Conservation (phyloP, 768 basidiomycete genomes). For the Kwoniella europaea region DNA sequence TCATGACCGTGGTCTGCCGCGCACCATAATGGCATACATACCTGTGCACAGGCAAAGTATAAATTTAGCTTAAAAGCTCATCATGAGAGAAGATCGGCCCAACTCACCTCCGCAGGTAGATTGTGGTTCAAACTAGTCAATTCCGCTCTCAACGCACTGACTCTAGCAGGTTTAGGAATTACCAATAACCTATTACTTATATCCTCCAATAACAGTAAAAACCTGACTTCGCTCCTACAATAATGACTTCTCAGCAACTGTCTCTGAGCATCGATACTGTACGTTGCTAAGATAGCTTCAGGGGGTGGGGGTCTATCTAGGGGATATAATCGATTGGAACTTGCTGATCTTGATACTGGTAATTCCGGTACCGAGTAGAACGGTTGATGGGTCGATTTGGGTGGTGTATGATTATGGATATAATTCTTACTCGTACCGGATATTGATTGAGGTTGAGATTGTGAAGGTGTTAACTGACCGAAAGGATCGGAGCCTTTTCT, state of each 20-base stretch:
- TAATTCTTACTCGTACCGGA: conserved; percentile 9
- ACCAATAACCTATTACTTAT: conserved; percentile 90
- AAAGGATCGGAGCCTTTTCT: conserved; percentile 48
- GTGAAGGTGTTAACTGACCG: conserved; percentile 20
- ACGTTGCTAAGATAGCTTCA: conserved; percentile 68
- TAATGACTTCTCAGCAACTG: conserved; percentile 83
- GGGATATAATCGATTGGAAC: conserved; percentile 32
- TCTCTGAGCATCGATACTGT: conserved; percentile 70
- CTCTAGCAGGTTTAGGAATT: conserved; percentile 88
- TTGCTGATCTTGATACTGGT: conserved; percentile 26
- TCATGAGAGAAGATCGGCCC: too few species aligned
- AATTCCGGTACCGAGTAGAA: conserved; percentile 54
- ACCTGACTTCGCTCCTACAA: conserved; percentile 88
- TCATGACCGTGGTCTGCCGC: conserved; percentile 59
- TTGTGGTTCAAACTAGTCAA: conserved; percentile 93
- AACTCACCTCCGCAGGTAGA: conserved; percentile 85
- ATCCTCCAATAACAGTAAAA: conserved; percentile 83
- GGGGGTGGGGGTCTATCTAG: conserved; percentile 47
- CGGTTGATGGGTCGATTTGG: conserved; percentile 35
- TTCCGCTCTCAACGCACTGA: conserved; percentile 95
- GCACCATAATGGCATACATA: conserved; percentile 61
- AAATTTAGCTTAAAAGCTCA: too few species aligned
- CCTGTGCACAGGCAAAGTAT: conserved; percentile 27
- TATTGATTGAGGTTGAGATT: conserved; percentile 9
- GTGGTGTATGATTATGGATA: conserved; percentile 8